Base-by-base conservation (phyloP, 2,329 filamentous ascomycete genomes). In the Didymella pomorum region DNA sequence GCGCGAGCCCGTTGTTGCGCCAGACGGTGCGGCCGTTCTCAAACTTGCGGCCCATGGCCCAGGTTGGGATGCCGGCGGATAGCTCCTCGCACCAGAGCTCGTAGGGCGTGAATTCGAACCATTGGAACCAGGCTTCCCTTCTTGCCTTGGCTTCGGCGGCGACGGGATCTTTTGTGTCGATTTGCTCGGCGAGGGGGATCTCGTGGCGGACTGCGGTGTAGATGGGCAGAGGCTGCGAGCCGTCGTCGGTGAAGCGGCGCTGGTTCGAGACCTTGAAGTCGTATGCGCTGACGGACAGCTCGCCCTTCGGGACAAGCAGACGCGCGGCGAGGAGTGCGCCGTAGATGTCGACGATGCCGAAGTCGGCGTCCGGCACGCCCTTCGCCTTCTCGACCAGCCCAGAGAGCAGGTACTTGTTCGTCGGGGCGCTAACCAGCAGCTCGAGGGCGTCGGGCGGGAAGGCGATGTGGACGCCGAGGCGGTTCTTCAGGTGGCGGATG, bases 71-170 rank as follows among this genome's bases (percentile, higher is more conserved):
- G 3, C 95, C 94, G 2, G 94, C 93, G 23, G 85, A 85, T 49
- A 97, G 88, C 71, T 97, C 94, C 76, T 98, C 94, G 67, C 93
- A 97, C 76, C 95, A 97, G 73, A 97, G 89, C 74, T 98, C 94
- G 71, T 96, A 97, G 0, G 94, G 94, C 0, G 92, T 96, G 69
- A 78, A 78, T 71, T 99, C 95, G 67, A 95, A 97, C 94, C 95
- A 98, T 70, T 99, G 94, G 69, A 98, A 99, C 91, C 93, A 98
- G 2, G 92, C 84, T 70, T 96, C 90, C 59, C 83, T 79, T 53
- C 77, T 78, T 4, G 83, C 81, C 57, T 82, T 79, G 35, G 77
- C 80, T 59, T 82, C 79, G 2, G 69, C 60, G 69, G 74, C 60
- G 75, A 70, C 69, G 52, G 63, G 68, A 49, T 70, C 75, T 49